Conservation (phyloP, 1,139 yeast species). For the Hanseniaspora gamundiae region DNA sequence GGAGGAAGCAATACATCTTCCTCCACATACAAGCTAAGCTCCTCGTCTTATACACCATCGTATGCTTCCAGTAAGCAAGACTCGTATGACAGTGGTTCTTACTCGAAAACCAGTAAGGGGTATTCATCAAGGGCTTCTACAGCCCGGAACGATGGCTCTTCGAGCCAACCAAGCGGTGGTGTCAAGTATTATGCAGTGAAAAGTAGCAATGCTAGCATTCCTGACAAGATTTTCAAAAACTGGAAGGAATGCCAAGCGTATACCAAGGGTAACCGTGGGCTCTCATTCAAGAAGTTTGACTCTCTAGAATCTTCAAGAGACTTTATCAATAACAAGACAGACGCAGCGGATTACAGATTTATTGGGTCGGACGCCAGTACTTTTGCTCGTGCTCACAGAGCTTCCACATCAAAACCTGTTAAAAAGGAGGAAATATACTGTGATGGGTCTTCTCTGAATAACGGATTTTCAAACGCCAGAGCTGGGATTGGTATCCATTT, state of each 20-base stretch:
- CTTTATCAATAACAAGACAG: conserved; percentile 20
- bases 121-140: not conserved
- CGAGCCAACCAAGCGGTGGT: not conserved
- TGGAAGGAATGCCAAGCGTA: conserved; percentile 38
- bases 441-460: conserved; percentile 59
- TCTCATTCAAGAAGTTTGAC: conserved; percentile 36
- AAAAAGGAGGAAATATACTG: conserved; percentile 34
- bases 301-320: conserved; percentile 27
- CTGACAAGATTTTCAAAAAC: conserved; percentile 27
- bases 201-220: conserved; percentile 27
- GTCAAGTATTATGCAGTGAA: conserved; percentile 26
- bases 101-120: not conserved
- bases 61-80: no score
- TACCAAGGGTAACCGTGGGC: conserved; percentile 35
- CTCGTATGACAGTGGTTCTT: not conserved
- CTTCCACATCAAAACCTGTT: conserved; percentile 1
- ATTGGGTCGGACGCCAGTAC: conserved; percentile 12
- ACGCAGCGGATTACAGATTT: conserved; percentile 13
- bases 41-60: no score
- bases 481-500: conserved; percentile 74
- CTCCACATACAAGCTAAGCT: no score
- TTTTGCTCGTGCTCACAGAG: conserved; percentile 10
- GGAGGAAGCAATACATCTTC: no score
- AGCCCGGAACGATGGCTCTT: not conserved
- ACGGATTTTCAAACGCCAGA: conserved; percentile 32